Conservation (phyloP, 192 early-diverging fungal species). For the Coemansia furcata region DNA sequence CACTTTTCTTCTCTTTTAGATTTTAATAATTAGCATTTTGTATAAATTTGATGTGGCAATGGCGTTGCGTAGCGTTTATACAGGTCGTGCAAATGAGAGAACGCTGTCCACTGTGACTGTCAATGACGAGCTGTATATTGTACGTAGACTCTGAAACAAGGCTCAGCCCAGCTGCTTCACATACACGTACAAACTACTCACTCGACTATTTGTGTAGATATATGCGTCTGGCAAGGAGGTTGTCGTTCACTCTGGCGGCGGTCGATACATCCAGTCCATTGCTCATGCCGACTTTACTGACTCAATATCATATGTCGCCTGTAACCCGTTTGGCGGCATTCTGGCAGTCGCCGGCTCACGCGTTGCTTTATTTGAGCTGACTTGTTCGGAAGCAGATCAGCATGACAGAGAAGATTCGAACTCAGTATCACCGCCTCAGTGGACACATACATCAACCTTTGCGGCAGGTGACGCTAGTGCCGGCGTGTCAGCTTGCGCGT, state of each 20-base stretch:
- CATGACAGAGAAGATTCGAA: background rate
- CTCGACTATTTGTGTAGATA: slow-evolving; percentile 13
- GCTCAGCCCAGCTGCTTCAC: background rate
- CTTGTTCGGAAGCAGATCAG: background rate
- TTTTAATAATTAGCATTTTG: background rate
- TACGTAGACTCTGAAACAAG: slow-evolving; percentile 16
- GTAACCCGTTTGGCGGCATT: slow-evolving; percentile 12
- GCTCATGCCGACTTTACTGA: slow-evolving; percentile 11
- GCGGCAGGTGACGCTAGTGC: background rate
- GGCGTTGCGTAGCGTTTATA: slow-evolving; percentile 37
- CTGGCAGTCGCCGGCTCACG: slow-evolving; percentile 16
- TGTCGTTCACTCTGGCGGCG: slow-evolving; percentile 23
- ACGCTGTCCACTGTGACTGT: slow-evolving; percentile 14
- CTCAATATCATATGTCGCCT: slow-evolving; percentile 15
- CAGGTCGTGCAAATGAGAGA: slow-evolving; percentile 45
- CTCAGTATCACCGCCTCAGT: background rate
- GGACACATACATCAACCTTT: slow-evolving; percentile 16
- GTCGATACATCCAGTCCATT: slow-evolving; percentile 30
- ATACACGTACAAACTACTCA: background rate
- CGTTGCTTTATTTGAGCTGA: slow-evolving; percentile 12
- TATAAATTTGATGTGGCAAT: slow-evolving; percentile 15
- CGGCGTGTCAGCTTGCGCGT: slow-evolving; percentile 9
- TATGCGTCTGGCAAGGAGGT: slow-evolving; percentile 48
- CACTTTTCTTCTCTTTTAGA: background rate
- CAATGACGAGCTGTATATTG: slow-evolving; percentile 29